A percentile compares a stretch with the other conserved stretches of the same genome.
Conservation (phyloP, 2,329 filamentous ascomycete species). For the Thielaviopsis euricoi region DNA sequence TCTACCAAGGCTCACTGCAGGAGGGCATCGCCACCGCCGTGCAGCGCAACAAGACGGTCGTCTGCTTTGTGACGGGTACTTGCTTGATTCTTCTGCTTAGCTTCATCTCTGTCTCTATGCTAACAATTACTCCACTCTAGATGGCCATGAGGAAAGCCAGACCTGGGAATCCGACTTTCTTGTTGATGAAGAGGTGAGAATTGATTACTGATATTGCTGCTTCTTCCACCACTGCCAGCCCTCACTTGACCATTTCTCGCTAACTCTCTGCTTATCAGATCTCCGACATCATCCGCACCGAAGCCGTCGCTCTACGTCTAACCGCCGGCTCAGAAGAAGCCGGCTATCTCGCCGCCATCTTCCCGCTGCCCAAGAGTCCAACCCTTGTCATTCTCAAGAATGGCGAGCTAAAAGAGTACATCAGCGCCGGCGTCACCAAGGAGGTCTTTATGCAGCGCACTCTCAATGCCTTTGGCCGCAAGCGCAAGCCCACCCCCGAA, state of each 20-base stretch:
- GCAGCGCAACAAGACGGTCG: conserved; percentile 57
- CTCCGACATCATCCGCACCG: conserved; percentile 36
- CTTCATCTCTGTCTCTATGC: no score
- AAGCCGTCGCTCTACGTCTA: conserved; percentile 55
- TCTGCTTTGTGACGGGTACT: conserved; percentile 69
- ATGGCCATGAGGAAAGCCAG: conserved; percentile 51
- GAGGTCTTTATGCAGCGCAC: conserved; percentile 44
- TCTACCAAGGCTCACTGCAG: conserved; percentile 65
- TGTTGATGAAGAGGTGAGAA: conserved; percentile 33
- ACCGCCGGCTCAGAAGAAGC: conserved; percentile 63
- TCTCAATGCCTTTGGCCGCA: conserved; percentile 19
- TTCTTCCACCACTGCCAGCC: neutral
- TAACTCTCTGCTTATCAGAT: conserved; percentile 25
- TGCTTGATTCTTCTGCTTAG: neutral
- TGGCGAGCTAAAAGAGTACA: conserved; percentile 61
- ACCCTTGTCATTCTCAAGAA: conserved; percentile 67
- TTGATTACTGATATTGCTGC: neutral
- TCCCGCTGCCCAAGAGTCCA: conserved; percentile 62
- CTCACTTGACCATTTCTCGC: neutral
- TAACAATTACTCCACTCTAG: conserved; percentile 24
- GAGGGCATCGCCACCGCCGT: conserved; percentile 66
- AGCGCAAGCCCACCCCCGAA: conserved; percentile 10
- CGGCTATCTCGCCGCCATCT: conserved; percentile 65
- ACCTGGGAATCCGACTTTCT: conserved; percentile 59
- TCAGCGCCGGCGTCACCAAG: conserved; percentile 45